Evolutionary conservation across 345 rosid species (phyloP), one percentile per base, ranked within the genome.

Genomic region (Hevea brasiliensis): DNA sequence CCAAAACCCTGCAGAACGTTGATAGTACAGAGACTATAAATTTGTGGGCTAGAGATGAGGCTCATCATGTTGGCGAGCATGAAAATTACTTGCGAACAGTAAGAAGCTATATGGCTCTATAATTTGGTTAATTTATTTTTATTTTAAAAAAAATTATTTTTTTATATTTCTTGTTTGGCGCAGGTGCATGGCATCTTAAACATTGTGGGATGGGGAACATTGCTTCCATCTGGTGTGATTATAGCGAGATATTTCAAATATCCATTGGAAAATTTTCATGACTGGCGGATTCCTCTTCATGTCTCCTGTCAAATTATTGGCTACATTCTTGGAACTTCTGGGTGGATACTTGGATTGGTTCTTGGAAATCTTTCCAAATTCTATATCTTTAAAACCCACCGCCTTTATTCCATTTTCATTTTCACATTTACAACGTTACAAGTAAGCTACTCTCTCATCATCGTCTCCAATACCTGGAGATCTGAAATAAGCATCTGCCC

Each of bases 201-300:
- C 82, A 84, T 88, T 2, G 27, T 80, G 11, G 89, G 87, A 32
- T 88, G 89, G 89, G 92, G 92, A 35, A 70, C 61, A 37, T 6
- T 88, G 24, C 15, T 88, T 61, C 92, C 92, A 0, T 20, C 65
- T 17, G 92, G 92, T 11, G 87, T 72, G 15, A 85, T 88, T 3
- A n/a, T 76, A 6, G 85, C 83, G 12, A 85, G 92, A 48, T 88
- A 88, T 48, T 78, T 56, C 42, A 79, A 71, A 18, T 72, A 74
- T 27, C 88, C 89, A 18, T n/a, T 73, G 0, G 47, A 45, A 63
- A 23, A 4, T 47, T 47, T 21, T 1, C 1, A 48, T 3, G 2
- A 20, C 2, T 57, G 71, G 63, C 81, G 88, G 87, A 74, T 44
- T 54, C 0, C 3, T 0, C 27, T 76, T 62, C 89, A 88, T 64